phyloP scores from a whole-genome alignment of 2,329 filamentous ascomycete species.

The Pseudopyrenochaeta lycopersici region DNA sequence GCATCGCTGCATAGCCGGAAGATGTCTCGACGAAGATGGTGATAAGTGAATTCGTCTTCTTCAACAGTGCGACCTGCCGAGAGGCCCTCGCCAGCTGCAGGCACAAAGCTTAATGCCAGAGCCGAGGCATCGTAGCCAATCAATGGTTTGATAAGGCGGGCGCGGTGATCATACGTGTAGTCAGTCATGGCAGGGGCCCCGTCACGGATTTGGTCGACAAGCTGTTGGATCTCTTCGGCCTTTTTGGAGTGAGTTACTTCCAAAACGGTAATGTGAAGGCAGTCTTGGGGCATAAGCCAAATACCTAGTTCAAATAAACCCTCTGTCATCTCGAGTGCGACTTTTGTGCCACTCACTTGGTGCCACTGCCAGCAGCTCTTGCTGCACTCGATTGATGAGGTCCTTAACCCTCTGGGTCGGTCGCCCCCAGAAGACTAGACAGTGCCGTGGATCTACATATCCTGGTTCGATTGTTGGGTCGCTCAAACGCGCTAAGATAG shows the following conservation, averaged over 20 bases:
- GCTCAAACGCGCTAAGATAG: slow-evolving; percentile 75
- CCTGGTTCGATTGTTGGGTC: slow-evolving; percentile 70
- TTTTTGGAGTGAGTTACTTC: slow-evolving; percentile 86
- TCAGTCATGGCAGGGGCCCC: slow-evolving; percentile 69
- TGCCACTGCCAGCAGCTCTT: slow-evolving; percentile 68
- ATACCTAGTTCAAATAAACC: slow-evolving; percentile 62
- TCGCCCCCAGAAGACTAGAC: slow-evolving; percentile 87
- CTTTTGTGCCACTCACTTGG: slow-evolving; percentile 66
- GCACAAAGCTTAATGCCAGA: slow-evolving; percentile 86
- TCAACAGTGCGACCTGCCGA: slow-evolving; percentile 46
- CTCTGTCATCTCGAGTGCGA: neutral
- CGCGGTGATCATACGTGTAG: slow-evolving; percentile 72
- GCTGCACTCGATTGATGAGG: slow-evolving; percentile 75
- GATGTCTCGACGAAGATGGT: slow-evolving; percentile 85
- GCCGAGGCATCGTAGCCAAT: slow-evolving; percentile 87
- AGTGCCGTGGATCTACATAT: slow-evolving; percentile 79
- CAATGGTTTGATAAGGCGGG: slow-evolving; percentile 81
- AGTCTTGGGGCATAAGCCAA: slow-evolving; percentile 84
- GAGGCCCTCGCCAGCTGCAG: slow-evolving; percentile 71
- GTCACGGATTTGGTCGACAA: slow-evolving; percentile 67
- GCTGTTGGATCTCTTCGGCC: slow-evolving; percentile 69
- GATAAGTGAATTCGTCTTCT: slow-evolving; percentile 81
- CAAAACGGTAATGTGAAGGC: slow-evolving; percentile 84
- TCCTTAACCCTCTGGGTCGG: slow-evolving; percentile 76
- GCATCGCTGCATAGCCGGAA: slow-evolving; percentile 68